phyloP scores from a whole-genome alignment of 2,329 filamentous ascomycete species.

The Aureobasidium sp. region DNA sequence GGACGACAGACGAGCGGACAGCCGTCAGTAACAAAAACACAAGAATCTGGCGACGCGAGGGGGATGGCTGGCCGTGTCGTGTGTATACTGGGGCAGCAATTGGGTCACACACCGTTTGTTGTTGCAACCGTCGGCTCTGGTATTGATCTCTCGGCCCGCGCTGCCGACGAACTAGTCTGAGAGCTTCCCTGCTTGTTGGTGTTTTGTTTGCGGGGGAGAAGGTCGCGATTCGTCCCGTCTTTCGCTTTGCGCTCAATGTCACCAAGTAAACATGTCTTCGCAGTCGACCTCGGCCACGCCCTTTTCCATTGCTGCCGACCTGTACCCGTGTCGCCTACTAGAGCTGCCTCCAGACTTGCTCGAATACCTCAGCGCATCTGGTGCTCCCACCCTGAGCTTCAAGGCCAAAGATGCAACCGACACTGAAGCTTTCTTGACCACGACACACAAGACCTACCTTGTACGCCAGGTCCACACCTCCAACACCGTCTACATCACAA shows the following conservation, averaged over 20 bases:
- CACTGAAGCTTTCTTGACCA: constrained; percentile 52
- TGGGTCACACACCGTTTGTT: constrained; percentile 12
- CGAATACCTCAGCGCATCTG: constrained; percentile 45
- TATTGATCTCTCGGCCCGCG: constrained; percentile 10
- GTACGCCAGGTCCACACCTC: constrained; percentile 60
- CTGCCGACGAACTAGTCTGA: not conserved
- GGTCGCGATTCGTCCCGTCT: not conserved
- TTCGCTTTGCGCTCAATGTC: not conserved
- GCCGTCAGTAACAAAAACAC: not conserved
- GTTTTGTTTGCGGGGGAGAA: constrained; percentile 1
- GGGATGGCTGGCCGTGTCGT: not conserved
- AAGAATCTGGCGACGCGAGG: constrained; percentile 4
- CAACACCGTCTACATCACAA: constrained; percentile 53
- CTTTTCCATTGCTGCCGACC: constrained; percentile 37
- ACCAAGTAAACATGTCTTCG: not conserved
- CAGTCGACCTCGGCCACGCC: constrained; percentile 29
- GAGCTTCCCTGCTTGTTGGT: not conserved
- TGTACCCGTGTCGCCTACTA: constrained; percentile 52
- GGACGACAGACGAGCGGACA: not conserved
- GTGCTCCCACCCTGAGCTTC: constrained; percentile 37
- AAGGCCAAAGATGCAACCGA: constrained; percentile 28
- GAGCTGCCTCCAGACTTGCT: constrained; percentile 55
- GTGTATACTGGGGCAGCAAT: not conserved
- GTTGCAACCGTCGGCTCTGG: constrained; percentile 10
- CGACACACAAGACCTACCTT: constrained; percentile 49